These are phyloP conservation scores for Cryptosporidium andersoni DNA, from an alignment of 169 alveolate species.

Conservation along the genomic window DNA sequence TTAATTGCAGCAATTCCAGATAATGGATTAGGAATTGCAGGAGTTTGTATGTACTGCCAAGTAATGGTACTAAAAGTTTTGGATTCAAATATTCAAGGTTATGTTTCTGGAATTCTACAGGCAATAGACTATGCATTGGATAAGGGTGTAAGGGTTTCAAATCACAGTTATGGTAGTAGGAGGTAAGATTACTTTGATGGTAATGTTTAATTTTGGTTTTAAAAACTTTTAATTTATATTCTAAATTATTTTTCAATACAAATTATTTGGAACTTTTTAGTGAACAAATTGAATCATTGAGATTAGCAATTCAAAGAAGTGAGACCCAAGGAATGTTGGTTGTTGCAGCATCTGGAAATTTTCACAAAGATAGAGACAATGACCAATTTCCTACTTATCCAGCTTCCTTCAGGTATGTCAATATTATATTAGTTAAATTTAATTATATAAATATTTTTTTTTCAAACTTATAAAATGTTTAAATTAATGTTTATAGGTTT, in stretches of 20 bases:
- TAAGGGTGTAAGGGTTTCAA: slow-evolving; percentile 77
- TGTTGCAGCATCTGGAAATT: slow-evolving; percentile 62
- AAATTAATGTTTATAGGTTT: slow-evolving; percentile 5
- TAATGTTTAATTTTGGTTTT: background rate
- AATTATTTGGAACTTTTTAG: slow-evolving; percentile 6
- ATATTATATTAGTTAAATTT: background rate
- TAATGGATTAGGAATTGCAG: slow-evolving; percentile 76
- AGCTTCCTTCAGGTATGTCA: slow-evolving; percentile 56
- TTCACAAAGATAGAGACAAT: slow-evolving; percentile 31
- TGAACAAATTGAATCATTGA: slow-evolving; percentile 35
- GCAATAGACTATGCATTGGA: slow-evolving; percentile 80
- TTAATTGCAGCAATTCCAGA: slow-evolving; percentile 79
- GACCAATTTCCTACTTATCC: slow-evolving; percentile 63
- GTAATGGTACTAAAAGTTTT: slow-evolving; percentile 76
- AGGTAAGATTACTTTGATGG: slow-evolving; percentile 39
- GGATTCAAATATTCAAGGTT: slow-evolving; percentile 77
- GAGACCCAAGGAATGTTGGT: slow-evolving; percentile 68
- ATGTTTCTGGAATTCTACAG: slow-evolving; percentile 75
- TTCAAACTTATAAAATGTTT: background rate
- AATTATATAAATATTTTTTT: background rate
- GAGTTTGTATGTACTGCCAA: slow-evolving; percentile 80
- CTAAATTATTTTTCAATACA: background rate
- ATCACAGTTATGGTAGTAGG: slow-evolving; percentile 80
- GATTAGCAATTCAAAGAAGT: slow-evolving; percentile 65
- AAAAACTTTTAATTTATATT: background rate